Evolutionary conservation across 768 basidiomycete species (phyloP).

Genomic region (Mycena sanguinolenta): DNA sequence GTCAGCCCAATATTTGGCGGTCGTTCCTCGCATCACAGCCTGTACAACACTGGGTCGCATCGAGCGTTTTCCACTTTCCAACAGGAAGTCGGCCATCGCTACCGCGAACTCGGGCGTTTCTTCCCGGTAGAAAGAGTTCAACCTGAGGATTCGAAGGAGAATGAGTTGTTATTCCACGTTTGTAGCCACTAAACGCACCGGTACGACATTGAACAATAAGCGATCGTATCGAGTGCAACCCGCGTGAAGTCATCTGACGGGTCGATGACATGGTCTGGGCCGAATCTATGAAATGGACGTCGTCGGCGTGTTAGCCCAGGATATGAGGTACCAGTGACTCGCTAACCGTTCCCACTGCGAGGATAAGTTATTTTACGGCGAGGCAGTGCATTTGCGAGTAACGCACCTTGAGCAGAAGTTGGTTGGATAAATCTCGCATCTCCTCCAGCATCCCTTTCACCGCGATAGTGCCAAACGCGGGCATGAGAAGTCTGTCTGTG

Average conservation of each 20-base stretch:
- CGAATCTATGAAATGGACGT: slow-evolving; percentile 56
- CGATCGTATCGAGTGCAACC: slow-evolving; percentile 59
- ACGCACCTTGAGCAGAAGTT: slow-evolving; percentile 58
- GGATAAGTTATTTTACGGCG: too few relatives aligned
- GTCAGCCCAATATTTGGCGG: slow-evolving; percentile 56
- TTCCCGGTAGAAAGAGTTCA: slow-evolving; percentile 63
- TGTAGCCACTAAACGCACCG: too few relatives aligned
- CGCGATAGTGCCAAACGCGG: slow-evolving; percentile 22
- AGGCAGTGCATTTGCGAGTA: too few relatives aligned
- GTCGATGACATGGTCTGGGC: slow-evolving; percentile 54
- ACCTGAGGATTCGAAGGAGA: slow-evolving; percentile 31
- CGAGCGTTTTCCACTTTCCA: slow-evolving; percentile 50
- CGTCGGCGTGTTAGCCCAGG: neutral
- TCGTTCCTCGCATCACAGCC: slow-evolving; percentile 49
- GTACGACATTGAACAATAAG: slow-evolving; percentile 58
- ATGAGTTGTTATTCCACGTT: too few relatives aligned
- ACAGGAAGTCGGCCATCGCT: slow-evolving; percentile 57
- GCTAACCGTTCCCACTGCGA: slow-evolving; percentile 25
- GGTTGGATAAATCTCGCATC: slow-evolving; percentile 60
- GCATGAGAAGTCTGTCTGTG: slow-evolving; percentile 31
- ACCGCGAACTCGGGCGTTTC: slow-evolving; percentile 53
- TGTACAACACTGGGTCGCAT: slow-evolving; percentile 51
- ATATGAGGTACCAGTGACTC: too few relatives aligned
- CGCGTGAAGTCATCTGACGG: slow-evolving; percentile 62
- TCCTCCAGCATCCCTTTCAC: slow-evolving; percentile 57